phyloP scores from a whole-genome alignment of 495 filamentous ascomycete species.

The Podospora anserina region DNA sequence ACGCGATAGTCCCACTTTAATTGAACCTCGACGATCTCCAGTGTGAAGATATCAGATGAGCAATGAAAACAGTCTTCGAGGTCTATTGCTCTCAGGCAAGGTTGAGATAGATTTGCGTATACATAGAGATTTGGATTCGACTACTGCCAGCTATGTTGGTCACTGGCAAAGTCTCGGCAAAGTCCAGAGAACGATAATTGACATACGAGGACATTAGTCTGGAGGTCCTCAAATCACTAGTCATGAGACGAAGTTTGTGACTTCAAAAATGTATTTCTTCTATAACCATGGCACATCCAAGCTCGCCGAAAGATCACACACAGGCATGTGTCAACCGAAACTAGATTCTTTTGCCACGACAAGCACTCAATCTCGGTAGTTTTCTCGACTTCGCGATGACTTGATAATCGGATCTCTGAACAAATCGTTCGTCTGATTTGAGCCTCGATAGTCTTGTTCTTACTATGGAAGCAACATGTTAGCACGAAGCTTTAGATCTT shows the following conservation, averaged over 20 bases:
- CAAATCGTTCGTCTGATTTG: background rate
- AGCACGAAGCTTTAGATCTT: slow-evolving; percentile 7
- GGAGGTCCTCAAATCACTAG: no score
- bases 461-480: slow-evolving; percentile 5
- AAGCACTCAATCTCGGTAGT: background rate
- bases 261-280: no score
- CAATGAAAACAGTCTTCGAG: no score
- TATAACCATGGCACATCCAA: no score
- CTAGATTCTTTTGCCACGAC: background rate
- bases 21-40: background rate
- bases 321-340: background rate
- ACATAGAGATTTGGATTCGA: no score
- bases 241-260: no score
- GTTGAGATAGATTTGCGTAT: no score
- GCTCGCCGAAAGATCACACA: background rate
- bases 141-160: no score
- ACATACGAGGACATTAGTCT: no score
- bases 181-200: no score
- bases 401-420: background rate
- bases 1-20: background rate
- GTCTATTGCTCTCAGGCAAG: no score
- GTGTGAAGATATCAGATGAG: background rate
- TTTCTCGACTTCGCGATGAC: background rate
- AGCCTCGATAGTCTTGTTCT: background rate
- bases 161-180: no score